phyloP scores from a whole-genome alignment of 106 monocot species.

The Apostasia shenzhenica region DNA sequence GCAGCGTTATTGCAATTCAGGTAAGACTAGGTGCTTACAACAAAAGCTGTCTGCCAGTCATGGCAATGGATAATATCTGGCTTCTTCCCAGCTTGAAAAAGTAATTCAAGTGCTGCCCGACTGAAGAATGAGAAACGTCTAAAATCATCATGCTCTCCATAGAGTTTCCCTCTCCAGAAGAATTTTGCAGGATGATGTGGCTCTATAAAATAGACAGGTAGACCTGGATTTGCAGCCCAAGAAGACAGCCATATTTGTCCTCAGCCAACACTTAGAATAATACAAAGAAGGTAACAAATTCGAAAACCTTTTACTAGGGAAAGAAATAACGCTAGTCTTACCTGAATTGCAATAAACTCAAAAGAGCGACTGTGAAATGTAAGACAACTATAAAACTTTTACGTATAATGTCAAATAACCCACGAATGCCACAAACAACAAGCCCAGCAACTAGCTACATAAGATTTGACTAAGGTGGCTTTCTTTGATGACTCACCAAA shows the following conservation, averaged over 20 bases:
- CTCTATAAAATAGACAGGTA: constrained; percentile 94
- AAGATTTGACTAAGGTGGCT: no score
- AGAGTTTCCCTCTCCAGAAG: constrained; percentile 65
- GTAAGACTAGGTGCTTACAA: constrained; percentile 35
- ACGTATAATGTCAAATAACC: no score
- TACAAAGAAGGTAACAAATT: neutral
- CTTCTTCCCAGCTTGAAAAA: constrained; percentile 69
- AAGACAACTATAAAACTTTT: no score
- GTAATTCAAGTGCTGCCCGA: constrained; percentile 81
- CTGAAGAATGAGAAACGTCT: constrained; percentile 89
- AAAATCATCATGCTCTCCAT: constrained; percentile 92
- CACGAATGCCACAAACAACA: no score
- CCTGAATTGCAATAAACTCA: neutral
- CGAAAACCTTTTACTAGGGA: constrained; percentile 4
- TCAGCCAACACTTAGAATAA: neutral
- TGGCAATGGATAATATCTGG: constrained; percentile 97
- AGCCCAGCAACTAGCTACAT: no score
- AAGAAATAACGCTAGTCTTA: neutral
- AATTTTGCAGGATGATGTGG: constrained; percentile 89
- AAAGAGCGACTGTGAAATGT: no score
- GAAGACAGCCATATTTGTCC: neutral
- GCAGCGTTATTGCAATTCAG: neutral
- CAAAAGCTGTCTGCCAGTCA: constrained; percentile 96
- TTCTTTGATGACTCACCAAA: no score
- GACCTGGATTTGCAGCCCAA: constrained; percentile 41